Percentiles rank a stretch among this genome's conserved stretches.
These are phyloP conservation scores for Tylopilus sp. DNA, from an alignment of 1,284 basidiomycete species.

Conservation along the genomic window DNA sequence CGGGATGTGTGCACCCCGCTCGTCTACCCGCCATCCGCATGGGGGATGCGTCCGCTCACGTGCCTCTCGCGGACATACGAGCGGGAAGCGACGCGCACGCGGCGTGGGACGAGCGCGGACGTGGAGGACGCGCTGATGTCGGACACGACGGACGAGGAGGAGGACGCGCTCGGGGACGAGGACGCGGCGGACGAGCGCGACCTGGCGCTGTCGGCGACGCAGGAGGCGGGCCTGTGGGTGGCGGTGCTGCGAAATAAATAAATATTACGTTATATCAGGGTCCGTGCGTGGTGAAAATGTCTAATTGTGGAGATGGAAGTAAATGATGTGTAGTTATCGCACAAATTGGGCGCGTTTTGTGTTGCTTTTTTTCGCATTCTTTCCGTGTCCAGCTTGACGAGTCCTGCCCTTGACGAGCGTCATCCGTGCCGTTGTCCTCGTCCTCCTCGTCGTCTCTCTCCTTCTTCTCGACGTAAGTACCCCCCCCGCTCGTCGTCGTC, in stretches of 20 bases:
- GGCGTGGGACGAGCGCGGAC: constrained; percentile 21
- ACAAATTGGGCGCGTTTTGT: constrained; percentile 13
- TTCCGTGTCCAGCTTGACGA: constrained; percentile 24
- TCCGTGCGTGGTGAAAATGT: constrained; percentile 34
- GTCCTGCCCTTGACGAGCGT: constrained; percentile 24
- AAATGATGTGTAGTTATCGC: constrained; percentile 14
- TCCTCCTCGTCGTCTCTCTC: constrained; percentile 19
- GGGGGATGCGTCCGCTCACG: constrained; percentile 13
- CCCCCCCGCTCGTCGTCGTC: not conserved
- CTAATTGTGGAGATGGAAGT: constrained; percentile 18
- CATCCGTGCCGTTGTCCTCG: constrained; percentile 26
- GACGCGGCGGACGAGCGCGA: constrained; percentile 31
- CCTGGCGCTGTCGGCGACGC: not conserved
- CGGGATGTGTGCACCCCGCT: constrained; percentile 31
- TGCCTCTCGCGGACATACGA: constrained; percentile 21
- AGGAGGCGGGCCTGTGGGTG: constrained; percentile 36
- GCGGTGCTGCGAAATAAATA: constrained; percentile 10
- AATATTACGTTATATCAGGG: constrained; percentile 22
- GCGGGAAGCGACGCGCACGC: constrained; percentile 20
- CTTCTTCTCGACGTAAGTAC: constrained; percentile 31
- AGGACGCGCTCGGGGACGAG: constrained; percentile 49
- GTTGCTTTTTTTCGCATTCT: constrained; percentile 22
- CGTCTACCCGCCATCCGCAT: constrained; percentile 28
- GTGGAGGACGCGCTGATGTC: constrained; percentile 36
- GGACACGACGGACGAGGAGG: constrained; percentile 43